These are phyloP conservation scores for Borovskyia barvae DNA, from an alignment of 208 protist species.

Conservation along the genomic window DNA sequence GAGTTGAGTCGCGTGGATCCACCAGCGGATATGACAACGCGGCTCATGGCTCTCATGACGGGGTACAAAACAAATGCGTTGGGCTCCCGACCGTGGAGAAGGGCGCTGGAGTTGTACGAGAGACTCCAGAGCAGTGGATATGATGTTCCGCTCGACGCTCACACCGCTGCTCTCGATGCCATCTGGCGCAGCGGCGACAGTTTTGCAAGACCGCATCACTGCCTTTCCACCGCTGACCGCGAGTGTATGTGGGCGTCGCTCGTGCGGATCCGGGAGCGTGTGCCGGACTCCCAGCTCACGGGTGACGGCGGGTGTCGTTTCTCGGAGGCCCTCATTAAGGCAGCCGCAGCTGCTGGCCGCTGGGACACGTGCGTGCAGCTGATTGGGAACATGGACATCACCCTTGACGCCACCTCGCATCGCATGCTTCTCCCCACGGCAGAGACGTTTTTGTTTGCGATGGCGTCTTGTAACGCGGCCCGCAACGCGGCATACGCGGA, in stretches of 20 bases:
- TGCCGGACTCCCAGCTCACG: slow-evolving; percentile 27
- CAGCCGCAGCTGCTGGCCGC: slow-evolving; percentile 38
- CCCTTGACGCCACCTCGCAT: slow-evolving; percentile 28
- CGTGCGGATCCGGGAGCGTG: slow-evolving; percentile 29
- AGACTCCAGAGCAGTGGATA: slow-evolving; percentile 40
- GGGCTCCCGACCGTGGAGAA: slow-evolving; percentile 68
- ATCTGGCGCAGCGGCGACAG: slow-evolving; percentile 74
- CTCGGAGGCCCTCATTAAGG: slow-evolving; percentile 72
- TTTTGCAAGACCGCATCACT: slow-evolving; percentile 48
- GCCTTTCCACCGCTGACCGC: slow-evolving; percentile 17
- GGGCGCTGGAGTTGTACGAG: slow-evolving; percentile 62
- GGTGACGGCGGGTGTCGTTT: slow-evolving; percentile 81
- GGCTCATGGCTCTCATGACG: slow-evolving; percentile 76
- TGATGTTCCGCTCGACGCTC: slow-evolving; percentile 48
- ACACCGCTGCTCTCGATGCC: slow-evolving; percentile 74
- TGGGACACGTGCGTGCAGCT: slow-evolving; percentile 61
- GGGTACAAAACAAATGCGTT: slow-evolving; percentile 62
- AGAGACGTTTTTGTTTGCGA: slow-evolving; percentile 69
- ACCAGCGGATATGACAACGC: slow-evolving; percentile 66
- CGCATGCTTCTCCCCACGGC: slow-evolving; percentile 72
- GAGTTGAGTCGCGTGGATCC: slow-evolving; percentile 23
- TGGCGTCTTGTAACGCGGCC: slow-evolving; percentile 59
- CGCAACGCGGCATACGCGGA: slow-evolving; percentile 52
- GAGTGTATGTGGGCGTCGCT: slow-evolving; percentile 31
- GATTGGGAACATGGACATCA: slow-evolving; percentile 45